These are phyloP conservation scores for Candida verbasci DNA, from an alignment of 805 yeast species.

Conservation along the genomic window DNA sequence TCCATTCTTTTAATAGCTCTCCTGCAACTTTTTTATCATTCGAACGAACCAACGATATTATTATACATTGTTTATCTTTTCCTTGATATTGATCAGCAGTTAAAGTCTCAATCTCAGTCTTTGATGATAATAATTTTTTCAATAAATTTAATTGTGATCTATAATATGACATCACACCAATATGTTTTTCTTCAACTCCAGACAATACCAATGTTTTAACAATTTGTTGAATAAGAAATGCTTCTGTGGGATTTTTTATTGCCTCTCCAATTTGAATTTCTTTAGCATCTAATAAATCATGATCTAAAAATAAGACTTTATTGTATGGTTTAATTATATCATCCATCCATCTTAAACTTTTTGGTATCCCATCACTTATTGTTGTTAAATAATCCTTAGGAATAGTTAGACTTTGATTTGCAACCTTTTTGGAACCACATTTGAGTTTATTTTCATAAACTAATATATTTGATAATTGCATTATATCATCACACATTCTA, in stretches of 20 bases:
- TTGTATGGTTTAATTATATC: slow-evolving; percentile 49
- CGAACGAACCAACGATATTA: slow-evolving; percentile 85
- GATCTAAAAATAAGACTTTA: slow-evolving; percentile 74
- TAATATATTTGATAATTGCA: slow-evolving; percentile 74
- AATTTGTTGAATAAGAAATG: slow-evolving; percentile 55
- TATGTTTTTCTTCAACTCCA: slow-evolving; percentile 55
- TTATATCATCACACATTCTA: slow-evolving; percentile 87
- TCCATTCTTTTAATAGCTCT: slow-evolving; percentile 78
- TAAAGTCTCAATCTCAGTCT: slow-evolving; percentile 60
- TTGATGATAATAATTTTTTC: slow-evolving; percentile 18
- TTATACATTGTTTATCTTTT: slow-evolving; percentile 86
- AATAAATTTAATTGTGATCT: slow-evolving; percentile 62
- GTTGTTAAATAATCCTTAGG: slow-evolving; percentile 27
- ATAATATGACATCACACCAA: slow-evolving; percentile 90
- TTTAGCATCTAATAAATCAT: slow-evolving; percentile 59
- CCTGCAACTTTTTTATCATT: slow-evolving; percentile 67
- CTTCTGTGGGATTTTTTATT: slow-evolving; percentile 71
- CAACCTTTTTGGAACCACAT: slow-evolving; percentile 69
- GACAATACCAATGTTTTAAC: slow-evolving; percentile 52
- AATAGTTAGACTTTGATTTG: slow-evolving; percentile 50
- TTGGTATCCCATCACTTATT: neutral
- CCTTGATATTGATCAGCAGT: slow-evolving; percentile 98
- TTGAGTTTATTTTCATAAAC: slow-evolving; percentile 71
- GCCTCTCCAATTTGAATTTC: slow-evolving; percentile 62
- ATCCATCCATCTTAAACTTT: slow-evolving; percentile 48